Evolutionary conservation across 2,329 filamentous ascomycete genomes (phyloP).

Genomic region (Arthrinium puccinioides): DNA sequence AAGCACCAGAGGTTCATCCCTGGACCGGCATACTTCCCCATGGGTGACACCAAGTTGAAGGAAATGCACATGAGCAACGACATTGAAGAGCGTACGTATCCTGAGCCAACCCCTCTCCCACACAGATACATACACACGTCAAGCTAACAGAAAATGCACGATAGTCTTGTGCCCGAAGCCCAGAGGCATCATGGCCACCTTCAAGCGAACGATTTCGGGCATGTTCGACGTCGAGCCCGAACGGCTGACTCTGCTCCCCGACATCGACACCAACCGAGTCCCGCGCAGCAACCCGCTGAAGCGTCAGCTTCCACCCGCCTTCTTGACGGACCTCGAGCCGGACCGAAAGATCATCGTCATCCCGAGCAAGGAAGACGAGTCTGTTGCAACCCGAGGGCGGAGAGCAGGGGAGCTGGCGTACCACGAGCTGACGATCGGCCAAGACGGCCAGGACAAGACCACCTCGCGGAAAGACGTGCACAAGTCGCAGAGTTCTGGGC

Average conservation of each 20-base stretch:
- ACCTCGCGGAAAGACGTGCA: too few species aligned
- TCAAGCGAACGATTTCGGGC: too few species aligned
- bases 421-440: too few species aligned
- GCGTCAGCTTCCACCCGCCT: slow-evolving; percentile 20
- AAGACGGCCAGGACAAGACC: too few species aligned
- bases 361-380: too few species aligned
- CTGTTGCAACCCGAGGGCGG: too few species aligned
- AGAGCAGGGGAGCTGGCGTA: too few species aligned
- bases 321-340: slow-evolving; percentile 7
- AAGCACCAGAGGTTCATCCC: slow-evolving; percentile 14
- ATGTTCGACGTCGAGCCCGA: slow-evolving; percentile 2
- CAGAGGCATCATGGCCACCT: neutral
- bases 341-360: neutral
- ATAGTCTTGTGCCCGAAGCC: slow-evolving; percentile 4
- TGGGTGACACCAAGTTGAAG: slow-evolving; percentile 31
- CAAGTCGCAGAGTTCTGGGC: too few species aligned
- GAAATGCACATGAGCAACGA: slow-evolving; percentile 16
- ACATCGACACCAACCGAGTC: slow-evolving; percentile 5
- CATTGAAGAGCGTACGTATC: slow-evolving; percentile 17
- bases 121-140: too few species aligned
- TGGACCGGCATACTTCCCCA: slow-evolving; percentile 25
- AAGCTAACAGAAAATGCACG: too few species aligned
- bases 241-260: slow-evolving; percentile 16
- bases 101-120: neutral
- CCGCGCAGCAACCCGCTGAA: slow-evolving; percentile 17